Conservation (phyloP, 2,329 filamentous ascomycete genomes). For the Cordyceps sp. region DNA sequence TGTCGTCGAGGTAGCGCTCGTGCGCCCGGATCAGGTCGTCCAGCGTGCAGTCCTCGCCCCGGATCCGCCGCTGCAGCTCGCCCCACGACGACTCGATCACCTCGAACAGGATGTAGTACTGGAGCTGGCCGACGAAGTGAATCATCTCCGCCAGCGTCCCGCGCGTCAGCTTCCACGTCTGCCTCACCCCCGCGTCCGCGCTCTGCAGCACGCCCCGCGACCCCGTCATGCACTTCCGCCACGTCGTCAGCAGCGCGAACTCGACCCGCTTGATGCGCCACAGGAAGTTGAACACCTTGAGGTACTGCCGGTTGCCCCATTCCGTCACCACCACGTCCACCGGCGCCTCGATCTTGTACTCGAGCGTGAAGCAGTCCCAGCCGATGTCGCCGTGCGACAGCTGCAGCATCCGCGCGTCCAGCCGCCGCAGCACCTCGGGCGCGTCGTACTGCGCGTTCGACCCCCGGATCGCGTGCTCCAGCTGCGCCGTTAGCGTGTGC, state of each 20-base stretch:
- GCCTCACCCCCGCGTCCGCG: conserved; percentile 48
- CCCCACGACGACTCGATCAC: conserved; percentile 96
- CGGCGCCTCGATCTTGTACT: conserved; percentile 94
- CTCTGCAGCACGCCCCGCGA: conserved; percentile 76
- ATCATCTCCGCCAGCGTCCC: conserved; percentile 94
- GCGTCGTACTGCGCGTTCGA: conserved; percentile 95
- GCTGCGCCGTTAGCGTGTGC: conserved; percentile 90
- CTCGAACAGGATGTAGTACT: conserved; percentile 98
- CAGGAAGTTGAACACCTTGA: conserved; percentile 98
- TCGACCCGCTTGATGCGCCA: conserved; percentile 98
- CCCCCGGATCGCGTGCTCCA: conserved; percentile 92
- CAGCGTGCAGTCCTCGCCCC: conserved; percentile 73
- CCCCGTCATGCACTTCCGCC: conserved; percentile 92
- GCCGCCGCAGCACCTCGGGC: conserved; percentile 72
- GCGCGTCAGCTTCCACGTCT: conserved; percentile 80
- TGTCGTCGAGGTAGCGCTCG: conserved; percentile 75
- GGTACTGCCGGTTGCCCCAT: conserved; percentile 87
- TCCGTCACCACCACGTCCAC: conserved; percentile 95
- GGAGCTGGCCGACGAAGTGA: conserved; percentile 89
- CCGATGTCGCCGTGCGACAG: conserved; percentile 92
- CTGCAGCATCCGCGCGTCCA: conserved; percentile 97
- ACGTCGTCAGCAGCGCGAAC: conserved; percentile 78
- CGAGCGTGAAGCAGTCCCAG: conserved; percentile 97
- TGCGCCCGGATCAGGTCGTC: conserved; percentile 93
- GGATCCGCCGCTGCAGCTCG: conserved; percentile 67